Evolutionary conservation across 73 alveolate species (phyloP).

Genomic region (Tetrahymena thermophila): DNA sequence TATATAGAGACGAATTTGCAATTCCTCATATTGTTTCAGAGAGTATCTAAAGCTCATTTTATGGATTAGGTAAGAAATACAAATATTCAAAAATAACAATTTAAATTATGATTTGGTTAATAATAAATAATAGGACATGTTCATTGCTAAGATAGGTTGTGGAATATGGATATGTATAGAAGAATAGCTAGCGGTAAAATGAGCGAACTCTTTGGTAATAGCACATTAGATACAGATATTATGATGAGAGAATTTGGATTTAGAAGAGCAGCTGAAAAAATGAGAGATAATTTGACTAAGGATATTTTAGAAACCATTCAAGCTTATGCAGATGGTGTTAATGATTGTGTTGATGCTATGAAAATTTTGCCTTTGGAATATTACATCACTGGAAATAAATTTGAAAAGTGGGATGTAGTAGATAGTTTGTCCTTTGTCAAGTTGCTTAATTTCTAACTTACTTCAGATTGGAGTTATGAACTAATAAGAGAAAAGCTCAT

Average conservation of each 20-base stretch:
- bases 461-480: conserved; percentile 24
- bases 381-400: background rate
- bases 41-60: background rate
- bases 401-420: conserved; percentile 18
- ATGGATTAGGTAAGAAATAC: conserved; percentile 7
- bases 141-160: conserved; percentile 39
- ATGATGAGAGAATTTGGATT: conserved; percentile 31
- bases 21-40: conserved; percentile 30
- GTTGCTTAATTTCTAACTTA: conserved; percentile 7
- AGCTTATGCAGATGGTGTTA: conserved; percentile 40
- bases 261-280: conserved; percentile 26
- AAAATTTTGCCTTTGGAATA: conserved; percentile 20
- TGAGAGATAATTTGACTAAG: background rate
- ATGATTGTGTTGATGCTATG: conserved; percentile 30
- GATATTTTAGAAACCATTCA: background rate
- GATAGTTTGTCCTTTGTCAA: conserved; percentile 22
- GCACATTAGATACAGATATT: background rate
- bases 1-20: conserved; percentile 11
- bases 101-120: background rate
- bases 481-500: conserved; percentile 37
- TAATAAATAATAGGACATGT: conserved; percentile 11
- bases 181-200: conserved; percentile 32
- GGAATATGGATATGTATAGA: conserved; percentile 34
- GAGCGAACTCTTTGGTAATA: conserved; percentile 36
- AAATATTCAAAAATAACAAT: background rate